Conservation (phyloP, 345 rosid genomes). For the Reutealis trisperma region DNA sequence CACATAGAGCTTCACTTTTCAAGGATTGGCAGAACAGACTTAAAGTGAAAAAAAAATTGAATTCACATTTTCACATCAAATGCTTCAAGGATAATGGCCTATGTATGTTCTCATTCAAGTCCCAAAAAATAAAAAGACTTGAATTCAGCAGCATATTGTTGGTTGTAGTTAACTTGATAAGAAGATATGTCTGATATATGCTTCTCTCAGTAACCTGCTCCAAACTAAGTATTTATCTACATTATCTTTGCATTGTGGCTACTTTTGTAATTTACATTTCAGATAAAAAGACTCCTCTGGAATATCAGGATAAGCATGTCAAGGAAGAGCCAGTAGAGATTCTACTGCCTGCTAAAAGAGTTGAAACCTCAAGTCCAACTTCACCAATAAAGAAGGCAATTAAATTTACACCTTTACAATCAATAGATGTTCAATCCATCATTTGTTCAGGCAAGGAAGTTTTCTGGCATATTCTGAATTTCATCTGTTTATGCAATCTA, state of each 20-base stretch:
- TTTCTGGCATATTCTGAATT: background rate
- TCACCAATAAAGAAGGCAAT: background rate
- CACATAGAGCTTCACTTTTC: background rate
- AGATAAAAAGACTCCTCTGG: background rate
- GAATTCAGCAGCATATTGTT: slow-evolving; percentile 1
- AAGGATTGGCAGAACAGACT: background rate
- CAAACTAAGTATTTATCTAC: background rate
- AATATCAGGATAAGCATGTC: background rate
- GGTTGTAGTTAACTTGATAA: background rate
- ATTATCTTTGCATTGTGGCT: background rate
- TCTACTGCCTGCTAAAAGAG: slow-evolving; percentile 2
- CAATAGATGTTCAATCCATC: background rate
- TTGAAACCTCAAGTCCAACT: background rate
- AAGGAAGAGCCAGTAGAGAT: slow-evolving; percentile 9
- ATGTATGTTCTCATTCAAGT: background rate
- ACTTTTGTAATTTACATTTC: background rate
- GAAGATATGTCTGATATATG: background rate
- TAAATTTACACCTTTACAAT: background rate
- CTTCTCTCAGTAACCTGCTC: background rate
- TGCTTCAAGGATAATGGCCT: no score
- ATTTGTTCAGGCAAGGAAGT: slow-evolving; percentile 13
- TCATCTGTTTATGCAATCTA: background rate
- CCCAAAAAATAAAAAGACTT: background rate
- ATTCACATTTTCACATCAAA: background rate
- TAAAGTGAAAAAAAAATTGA: background rate